Evolutionary conservation across 768 basidiomycete genomes (phyloP), one percentile per base, ranked within the genome.

Genomic region (Tricholoma hemisulphureum): DNA sequence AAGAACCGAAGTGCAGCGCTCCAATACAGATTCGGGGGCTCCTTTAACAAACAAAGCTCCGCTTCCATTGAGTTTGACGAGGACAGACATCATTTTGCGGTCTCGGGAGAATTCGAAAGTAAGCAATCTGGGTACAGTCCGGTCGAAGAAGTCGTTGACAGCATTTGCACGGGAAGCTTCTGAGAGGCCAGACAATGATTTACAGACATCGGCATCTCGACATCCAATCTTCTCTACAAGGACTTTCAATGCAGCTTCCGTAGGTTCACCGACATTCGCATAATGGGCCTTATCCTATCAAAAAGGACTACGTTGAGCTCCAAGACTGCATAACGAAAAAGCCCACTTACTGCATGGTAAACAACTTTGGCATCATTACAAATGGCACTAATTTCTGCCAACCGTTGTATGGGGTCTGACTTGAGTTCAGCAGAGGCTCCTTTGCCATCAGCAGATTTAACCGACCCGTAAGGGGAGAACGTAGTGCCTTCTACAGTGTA

Each of bases 11-110:
- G 85, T 85, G 73, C 95, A 97, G 41, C 91, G 85, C 51, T 97
- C 95, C 58, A 99, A 78, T 35, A 99, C 88, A 21, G 92, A 90
- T 76, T 99, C 96, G 6, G 96, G 96, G 2, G 96, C 96, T 34
- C 96, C 96, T 73, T 98, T 98, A 71, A 89, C 94, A 69, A 95
- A 90, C 5, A 98, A 80, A 7, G 89, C 82, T n/a, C 91, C 91
- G 4, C 72, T 73, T 1, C 82, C 82, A 56, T 85, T 83, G 55
- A 85, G 80, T 59, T 77, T 83, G 35, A 93, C 91, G 51, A 98
- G 85, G 52, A 98, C 95, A 20, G 96, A 97, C 96, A 98, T 98
- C 86, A 95, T 96, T 77, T 98, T 99, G 68, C 96, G 89, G 73
- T 98, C 96, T 18, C 96, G 87, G 20, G 95, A 93, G 75, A 99